Evolutionary conservation across 2,329 filamentous ascomycete species (phyloP).

Genomic region (Paraconiothyrium sp.): DNA sequence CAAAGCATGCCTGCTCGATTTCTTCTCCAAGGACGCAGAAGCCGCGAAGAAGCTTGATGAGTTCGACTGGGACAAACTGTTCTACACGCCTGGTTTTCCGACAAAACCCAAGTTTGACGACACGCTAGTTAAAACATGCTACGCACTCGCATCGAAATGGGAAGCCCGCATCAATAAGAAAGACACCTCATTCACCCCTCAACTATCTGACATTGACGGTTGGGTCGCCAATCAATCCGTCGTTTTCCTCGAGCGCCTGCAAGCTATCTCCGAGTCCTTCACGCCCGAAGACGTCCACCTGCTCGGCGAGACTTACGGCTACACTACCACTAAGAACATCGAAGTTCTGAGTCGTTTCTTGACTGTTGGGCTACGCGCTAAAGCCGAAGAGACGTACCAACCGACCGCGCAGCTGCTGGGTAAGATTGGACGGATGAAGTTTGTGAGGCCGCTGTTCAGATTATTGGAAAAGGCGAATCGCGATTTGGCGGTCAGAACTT

Average conservation of each 20-base stretch:
- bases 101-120: constrained; percentile 93
- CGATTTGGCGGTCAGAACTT: constrained; percentile 79
- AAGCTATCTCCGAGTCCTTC: constrained; percentile 72
- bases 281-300: constrained; percentile 71
- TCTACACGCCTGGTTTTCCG: constrained; percentile 88
- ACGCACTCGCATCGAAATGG: constrained; percentile 85
- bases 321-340: constrained; percentile 72
- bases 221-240: constrained; percentile 90
- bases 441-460: constrained; percentile 85
- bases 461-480: constrained; percentile 78
- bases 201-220: constrained; percentile 71
- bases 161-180: constrained; percentile 58
- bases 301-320: constrained; percentile 79
- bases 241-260: constrained; percentile 85
- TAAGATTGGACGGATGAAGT: constrained; percentile 94
- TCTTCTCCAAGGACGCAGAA: constrained; percentile 76
- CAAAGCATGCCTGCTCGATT: constrained; percentile 84
- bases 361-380: constrained; percentile 78
- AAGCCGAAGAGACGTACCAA: constrained; percentile 73
- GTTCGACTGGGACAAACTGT: constrained; percentile 90
- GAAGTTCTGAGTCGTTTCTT: constrained; percentile 86
- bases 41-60: constrained; percentile 70
- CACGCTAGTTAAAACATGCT: constrained; percentile 84
- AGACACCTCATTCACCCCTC: constrained; percentile 64
- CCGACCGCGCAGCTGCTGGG: constrained; percentile 80